Conservation (phyloP, 805 yeast genomes). For the Zygosaccharomyces bisporus region DNA sequence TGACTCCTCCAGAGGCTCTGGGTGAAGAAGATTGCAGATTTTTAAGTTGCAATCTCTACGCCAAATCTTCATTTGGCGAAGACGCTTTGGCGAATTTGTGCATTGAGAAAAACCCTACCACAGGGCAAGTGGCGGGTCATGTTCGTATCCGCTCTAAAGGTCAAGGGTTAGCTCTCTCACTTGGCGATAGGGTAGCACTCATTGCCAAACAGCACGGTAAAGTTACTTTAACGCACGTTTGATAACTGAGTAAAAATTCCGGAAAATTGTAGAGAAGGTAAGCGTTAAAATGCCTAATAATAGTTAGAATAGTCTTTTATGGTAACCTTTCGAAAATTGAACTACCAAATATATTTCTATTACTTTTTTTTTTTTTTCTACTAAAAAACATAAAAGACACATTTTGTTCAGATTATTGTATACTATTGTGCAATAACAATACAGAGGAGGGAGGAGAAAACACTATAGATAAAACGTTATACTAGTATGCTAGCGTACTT, state of each 20-base stretch:
- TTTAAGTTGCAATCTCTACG: constrained; percentile 89
- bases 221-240: constrained; percentile 35
- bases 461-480: constrained; percentile 21
- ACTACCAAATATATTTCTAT: background rate
- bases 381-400: constrained; percentile 8
- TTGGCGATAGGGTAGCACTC: constrained; percentile 91
- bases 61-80: constrained; percentile 92
- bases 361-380: background rate
- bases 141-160: constrained; percentile 96
- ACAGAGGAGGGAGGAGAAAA: constrained; percentile 19
- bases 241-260: no score
- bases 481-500: constrained; percentile 16
- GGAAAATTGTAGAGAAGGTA: no score
- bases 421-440: constrained; percentile 20
- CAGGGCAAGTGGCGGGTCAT: constrained; percentile 81
- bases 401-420: constrained; percentile 17
- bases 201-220: constrained; percentile 59
- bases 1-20: constrained; percentile 87
- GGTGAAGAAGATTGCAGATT: constrained; percentile 77
- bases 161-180: constrained; percentile 90
- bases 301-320: no score
- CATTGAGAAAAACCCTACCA: constrained; percentile 69
- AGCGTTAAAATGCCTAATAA: no score
- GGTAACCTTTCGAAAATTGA: no score
- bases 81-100: constrained; percentile 95